These are phyloP conservation scores for Emergomyces africanus DNA, from an alignment of 2,329 filamentous ascomycete species.

Conservation along the genomic window DNA sequence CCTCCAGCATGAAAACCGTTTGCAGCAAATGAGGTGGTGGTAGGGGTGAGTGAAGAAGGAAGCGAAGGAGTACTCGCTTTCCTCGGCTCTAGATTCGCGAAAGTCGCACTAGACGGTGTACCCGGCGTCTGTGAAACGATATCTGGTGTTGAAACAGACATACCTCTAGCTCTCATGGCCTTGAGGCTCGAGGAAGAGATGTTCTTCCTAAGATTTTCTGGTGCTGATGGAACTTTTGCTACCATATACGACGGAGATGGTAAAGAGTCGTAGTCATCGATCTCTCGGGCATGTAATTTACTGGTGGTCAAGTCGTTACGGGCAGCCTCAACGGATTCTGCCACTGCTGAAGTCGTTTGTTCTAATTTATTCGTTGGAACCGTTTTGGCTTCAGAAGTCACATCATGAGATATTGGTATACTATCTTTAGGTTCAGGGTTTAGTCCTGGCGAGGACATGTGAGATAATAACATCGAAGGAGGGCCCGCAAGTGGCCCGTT, in stretches of 20 bases:
- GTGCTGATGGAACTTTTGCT: slow-evolving; percentile 27
- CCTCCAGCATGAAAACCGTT: slow-evolving; percentile 50
- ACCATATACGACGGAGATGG: slow-evolving; percentile 24
- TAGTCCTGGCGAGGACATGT: slow-evolving; percentile 18
- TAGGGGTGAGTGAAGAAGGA: slow-evolving; percentile 55
- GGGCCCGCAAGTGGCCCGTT: slow-evolving; percentile 17
- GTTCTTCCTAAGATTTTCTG: slow-evolving; percentile 47
- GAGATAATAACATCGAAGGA: slow-evolving; percentile 14
- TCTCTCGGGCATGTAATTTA: slow-evolving; percentile 32
- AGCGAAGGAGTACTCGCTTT: slow-evolving; percentile 39
- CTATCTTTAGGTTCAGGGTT: slow-evolving; percentile 17
- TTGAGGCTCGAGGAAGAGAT: slow-evolving; percentile 58
- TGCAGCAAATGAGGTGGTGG: slow-evolving; percentile 46
- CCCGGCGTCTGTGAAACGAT: slow-evolving; percentile 55
- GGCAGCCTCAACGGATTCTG: not conserved
- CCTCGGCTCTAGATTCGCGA: slow-evolving; percentile 38
- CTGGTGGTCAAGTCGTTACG: not conserved
- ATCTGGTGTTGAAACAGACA: slow-evolving; percentile 51
- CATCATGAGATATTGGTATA: slow-evolving; percentile 8
- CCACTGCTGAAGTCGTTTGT: not conserved
- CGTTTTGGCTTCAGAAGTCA: not conserved
- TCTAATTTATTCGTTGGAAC: not conserved
- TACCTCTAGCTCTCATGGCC: slow-evolving; percentile 60
- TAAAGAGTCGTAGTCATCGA: slow-evolving; percentile 21
- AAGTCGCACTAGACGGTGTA: slow-evolving; percentile 60